These are phyloP conservation scores for Teunomyces panamensis DNA, from an alignment of 805 yeast genomes.

Conservation along the genomic window DNA sequence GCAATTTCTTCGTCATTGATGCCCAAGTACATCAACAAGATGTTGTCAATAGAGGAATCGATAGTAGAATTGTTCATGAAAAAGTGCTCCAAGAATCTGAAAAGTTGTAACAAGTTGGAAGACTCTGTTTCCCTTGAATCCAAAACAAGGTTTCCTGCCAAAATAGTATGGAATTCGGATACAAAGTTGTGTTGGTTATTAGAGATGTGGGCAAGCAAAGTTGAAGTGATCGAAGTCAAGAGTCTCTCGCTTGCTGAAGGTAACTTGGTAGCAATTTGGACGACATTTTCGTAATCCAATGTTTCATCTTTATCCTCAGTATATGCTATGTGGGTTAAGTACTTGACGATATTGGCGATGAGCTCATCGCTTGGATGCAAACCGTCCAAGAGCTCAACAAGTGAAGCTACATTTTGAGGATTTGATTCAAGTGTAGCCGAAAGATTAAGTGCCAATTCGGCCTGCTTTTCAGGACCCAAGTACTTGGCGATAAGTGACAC, in stretches of 20 bases:
- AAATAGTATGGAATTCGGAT: constrained; percentile 11
- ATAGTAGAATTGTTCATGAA: constrained; percentile 17
- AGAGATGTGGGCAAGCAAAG: constrained; percentile 7
- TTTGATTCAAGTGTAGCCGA: constrained; percentile 13
- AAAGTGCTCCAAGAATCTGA: constrained; percentile 37
- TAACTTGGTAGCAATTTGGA: constrained; percentile 13
- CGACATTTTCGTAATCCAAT: constrained; percentile 9
- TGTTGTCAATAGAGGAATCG: constrained; percentile 12
- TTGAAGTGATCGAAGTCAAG: neutral
- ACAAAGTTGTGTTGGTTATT: constrained; percentile 13
- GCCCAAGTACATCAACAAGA: constrained; percentile 34
- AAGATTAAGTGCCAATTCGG: constrained; percentile 19
- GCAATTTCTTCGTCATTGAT: constrained; percentile 38
- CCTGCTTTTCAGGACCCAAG: constrained; percentile 18
- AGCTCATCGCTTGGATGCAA: constrained; percentile 3
- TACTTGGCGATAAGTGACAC: constrained; percentile 22
- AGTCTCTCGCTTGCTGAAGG: constrained; percentile 15
- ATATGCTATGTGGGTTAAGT: constrained; percentile 2
- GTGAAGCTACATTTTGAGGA: constrained; percentile 16
- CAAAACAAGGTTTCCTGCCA: constrained; percentile 1
- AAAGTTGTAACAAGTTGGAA: constrained; percentile 12
- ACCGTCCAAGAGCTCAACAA: constrained; percentile 26
- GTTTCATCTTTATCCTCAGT: neutral
- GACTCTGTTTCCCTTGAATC: neutral
- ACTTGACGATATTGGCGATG: constrained; percentile 6